Percentiles rank a stretch among this genome's conserved stretches.
phyloP scores from a whole-genome alignment of 2,329 filamentous ascomycete species.

The Juglanconis sp. region DNA sequence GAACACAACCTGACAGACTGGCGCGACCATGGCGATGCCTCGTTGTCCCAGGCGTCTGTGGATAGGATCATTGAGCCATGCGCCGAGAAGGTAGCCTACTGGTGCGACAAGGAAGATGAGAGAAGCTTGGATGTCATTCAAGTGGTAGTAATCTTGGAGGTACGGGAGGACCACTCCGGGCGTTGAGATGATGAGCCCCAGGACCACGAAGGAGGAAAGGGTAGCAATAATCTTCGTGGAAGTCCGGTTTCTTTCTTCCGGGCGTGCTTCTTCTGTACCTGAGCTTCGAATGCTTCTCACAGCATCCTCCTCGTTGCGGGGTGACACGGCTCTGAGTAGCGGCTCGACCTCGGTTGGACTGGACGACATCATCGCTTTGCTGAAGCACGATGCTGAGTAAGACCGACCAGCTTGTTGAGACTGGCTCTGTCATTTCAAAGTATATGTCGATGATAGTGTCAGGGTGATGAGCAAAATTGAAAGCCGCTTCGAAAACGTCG shows the following conservation, averaged over 20 bases:
- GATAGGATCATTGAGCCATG: constrained; percentile 35
- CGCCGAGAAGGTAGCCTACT: constrained; percentile 41
- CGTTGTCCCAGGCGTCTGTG: constrained; percentile 40
- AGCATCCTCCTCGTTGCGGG: background rate
- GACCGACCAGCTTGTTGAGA: background rate
- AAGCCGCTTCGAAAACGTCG: too few relatives aligned
- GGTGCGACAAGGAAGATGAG: constrained; percentile 41
- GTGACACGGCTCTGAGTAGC: background rate
- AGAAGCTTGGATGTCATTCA: constrained; percentile 41
- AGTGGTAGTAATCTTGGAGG: constrained; percentile 36
- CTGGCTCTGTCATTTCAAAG: too few relatives aligned
- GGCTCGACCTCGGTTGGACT: background rate
- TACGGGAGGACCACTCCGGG: constrained; percentile 32
- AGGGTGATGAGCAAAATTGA: background rate
- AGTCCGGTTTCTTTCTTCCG: background rate
- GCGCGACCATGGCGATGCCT: constrained; percentile 37
- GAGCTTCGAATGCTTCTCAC: background rate
- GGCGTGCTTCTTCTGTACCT: background rate
- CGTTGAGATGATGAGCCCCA: constrained; percentile 26
- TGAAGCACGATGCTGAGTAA: background rate
- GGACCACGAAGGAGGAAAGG: constrained; percentile 22
- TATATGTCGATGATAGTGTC: too few relatives aligned
- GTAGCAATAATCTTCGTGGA: constrained; percentile 11
- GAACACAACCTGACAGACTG: constrained; percentile 33
- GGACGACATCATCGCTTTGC: background rate